Base-by-base conservation (phyloP, 768 basidiomycete genomes). In the Termitomyces sp. region DNA sequence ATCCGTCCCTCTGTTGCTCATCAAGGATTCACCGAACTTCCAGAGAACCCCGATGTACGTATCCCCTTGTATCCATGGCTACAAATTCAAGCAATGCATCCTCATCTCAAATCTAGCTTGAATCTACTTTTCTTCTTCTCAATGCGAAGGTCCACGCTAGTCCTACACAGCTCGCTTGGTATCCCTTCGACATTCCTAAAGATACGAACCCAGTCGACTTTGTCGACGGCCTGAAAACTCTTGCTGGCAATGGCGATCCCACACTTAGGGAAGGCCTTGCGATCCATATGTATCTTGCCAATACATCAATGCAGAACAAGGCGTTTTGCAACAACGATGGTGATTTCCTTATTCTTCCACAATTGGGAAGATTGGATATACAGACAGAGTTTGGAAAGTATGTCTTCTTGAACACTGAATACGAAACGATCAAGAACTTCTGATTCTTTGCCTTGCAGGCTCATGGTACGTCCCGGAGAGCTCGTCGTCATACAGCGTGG, bases 331-430 rank as follows among this genome's bases (percentile, higher is more conserved):
- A 84, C 63, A 82, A 74, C 45, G 84, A 86, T 59, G 85, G 85
- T 7, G 84, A 87, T 67, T 79, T 86, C 73, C 68, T 86, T 64
- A 82, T 88, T 63, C 70, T 86, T 17, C 85, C 85, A 9, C 80
- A 86, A 64, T 76, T 80, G 63, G 85, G 86, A 5, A 74, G 84
- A 12, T 68, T 88, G 59, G 84, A 87, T 64, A 79, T 88, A 41
- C 84, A 85, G 67, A 86, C 85, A 2, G 85, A 88, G 67, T 79
- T 83, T 58, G 85, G 85, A 52, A 81, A 76, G 84, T 84, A 60
- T 61, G 81, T 72, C 42, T 17, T 4, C 32, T 3, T 14, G 1
- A 35, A 23, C 16, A 3, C 32, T 14, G 43, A 23, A 23, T 28
- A 28, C 59, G 7, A 23, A 43, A 39, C 30, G 11, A 53, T 19